Evolutionary conservation across 768 basidiomycete species (phyloP), one percentile per base, ranked within the genome.

Genomic region (Sutorius australiensis): DNA sequence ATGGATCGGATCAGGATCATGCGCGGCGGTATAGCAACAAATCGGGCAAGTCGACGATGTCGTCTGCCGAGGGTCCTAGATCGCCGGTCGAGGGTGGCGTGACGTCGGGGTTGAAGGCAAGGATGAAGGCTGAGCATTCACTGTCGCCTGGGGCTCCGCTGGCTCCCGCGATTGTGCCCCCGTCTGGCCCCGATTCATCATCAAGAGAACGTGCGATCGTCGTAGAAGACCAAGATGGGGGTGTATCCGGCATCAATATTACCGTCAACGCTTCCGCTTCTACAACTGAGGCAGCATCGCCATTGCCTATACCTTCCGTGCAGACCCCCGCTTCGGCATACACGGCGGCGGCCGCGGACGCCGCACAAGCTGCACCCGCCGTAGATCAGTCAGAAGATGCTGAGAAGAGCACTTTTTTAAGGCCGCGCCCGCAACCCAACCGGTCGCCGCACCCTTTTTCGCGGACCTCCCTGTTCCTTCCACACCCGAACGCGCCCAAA

Each of bases 401-500:
- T 9, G 52, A 58, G 39, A 51, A 57, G 55, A 50, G 50, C 21
- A 19, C 58, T 58, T 65, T 66, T 56, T 61, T 67, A 58, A 63
- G 67, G 11, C 56, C 53, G 39, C 73, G 65, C 8, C 67, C 58
- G 30, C 54, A 44, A 46, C 55, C 55, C 52, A 58, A 40, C 37
- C 13, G 17, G 30, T 42, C 55, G 6, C 51, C 62, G 3, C 67
- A 68, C 34, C 63, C 67, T 2, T 65, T 71, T 45, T 44, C 58
- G 11, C 71, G 77, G 21, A 67, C 71, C 17, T 77, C 76, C 46
- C 57, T 80, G 19, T 82, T 82, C 55, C 69, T 77, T 34, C 80
- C 80, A 0, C 80, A 82, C 58, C 80, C 80, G 1, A 77, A 78
- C 63, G 81, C 80, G 5, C 80, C 80, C 8, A 81, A 78, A 50